phyloP scores from a whole-genome alignment of 805 yeast species.

The Pichia ethanolica region DNA sequence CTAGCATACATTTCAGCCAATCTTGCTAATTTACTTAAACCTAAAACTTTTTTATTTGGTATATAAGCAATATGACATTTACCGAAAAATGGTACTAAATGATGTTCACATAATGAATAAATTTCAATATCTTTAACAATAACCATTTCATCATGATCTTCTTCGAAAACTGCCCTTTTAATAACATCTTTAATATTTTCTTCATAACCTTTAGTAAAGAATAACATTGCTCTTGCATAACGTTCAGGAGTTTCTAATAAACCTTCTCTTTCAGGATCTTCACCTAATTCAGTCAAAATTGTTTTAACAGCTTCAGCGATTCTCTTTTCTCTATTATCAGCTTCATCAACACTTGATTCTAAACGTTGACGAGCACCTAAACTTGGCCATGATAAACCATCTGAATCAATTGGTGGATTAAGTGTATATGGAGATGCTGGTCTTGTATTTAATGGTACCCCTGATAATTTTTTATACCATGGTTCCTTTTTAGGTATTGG shows the following conservation, averaged over 20 bases:
- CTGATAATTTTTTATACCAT: constrained; percentile 27
- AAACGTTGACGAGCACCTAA: constrained; percentile 73
- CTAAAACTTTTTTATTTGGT: constrained; percentile 88
- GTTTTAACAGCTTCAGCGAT: constrained; percentile 81
- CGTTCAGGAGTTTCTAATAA: constrained; percentile 90
- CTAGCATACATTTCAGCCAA: constrained; percentile 96
- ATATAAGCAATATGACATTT: constrained; percentile 97
- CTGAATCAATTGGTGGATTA: constrained; percentile 80
- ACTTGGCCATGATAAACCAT: constrained; percentile 93
- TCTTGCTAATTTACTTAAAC: constrained; percentile 87
- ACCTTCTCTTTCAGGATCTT: constrained; percentile 84
- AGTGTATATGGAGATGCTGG: constrained; percentile 79
- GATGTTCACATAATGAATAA: constrained; percentile 93
- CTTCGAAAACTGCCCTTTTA: constrained; percentile 93
- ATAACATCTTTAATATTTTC: constrained; percentile 88
- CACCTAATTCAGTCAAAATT: constrained; percentile 80
- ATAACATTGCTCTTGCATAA: constrained; percentile 94
- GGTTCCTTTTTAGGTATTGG: constrained; percentile 30
- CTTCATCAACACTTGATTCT: constrained; percentile 61
- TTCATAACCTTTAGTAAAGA: constrained; percentile 93
- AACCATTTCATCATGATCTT: constrained; percentile 98
- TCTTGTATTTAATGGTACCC: constrained; percentile 62
- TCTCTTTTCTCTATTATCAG: constrained; percentile 56
- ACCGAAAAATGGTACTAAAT: constrained; percentile 94
- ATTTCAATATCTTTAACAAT: constrained; percentile 92